phyloP scores from a whole-genome alignment of 1,284 basidiomycete genomes.

The Pseudozyma sp. region DNA sequence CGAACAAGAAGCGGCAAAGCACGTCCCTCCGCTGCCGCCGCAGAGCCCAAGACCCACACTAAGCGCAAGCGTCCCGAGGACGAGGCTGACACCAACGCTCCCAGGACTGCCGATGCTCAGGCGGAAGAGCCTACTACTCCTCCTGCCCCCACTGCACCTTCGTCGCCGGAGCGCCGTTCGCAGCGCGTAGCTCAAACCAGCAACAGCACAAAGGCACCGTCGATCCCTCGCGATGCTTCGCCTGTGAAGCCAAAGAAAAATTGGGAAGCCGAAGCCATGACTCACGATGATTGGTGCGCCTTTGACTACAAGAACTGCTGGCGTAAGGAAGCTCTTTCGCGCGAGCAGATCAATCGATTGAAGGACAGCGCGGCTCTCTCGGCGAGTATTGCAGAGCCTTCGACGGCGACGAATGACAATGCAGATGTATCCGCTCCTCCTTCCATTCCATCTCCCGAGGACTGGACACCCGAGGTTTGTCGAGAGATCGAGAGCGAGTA shows the following conservation, averaged over 20 bases:
- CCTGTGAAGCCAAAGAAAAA: slow-evolving; percentile 51
- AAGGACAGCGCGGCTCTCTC: not conserved
- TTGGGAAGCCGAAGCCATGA: slow-evolving; percentile 55
- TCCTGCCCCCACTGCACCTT: slow-evolving; percentile 14
- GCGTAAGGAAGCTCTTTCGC: slow-evolving; percentile 59
- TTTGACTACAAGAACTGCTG: slow-evolving; percentile 63
- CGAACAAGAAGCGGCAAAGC: slow-evolving; percentile 57
- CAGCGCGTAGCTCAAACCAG: slow-evolving; percentile 16
- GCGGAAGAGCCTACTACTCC: slow-evolving; percentile 17
- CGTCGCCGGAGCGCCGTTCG: slow-evolving; percentile 26
- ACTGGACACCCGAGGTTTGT: slow-evolving; percentile 73
- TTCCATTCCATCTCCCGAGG: slow-evolving; percentile 25
- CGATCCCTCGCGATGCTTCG: slow-evolving; percentile 32
- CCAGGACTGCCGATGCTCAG: slow-evolving; percentile 9
- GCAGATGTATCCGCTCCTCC: not conserved
- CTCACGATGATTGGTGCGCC: slow-evolving; percentile 56
- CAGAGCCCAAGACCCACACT: slow-evolving; percentile 11
- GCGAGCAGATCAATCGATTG: slow-evolving; percentile 25
- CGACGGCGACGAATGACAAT: not conserved
- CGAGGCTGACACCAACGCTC: slow-evolving; percentile 10
- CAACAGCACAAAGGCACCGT: slow-evolving; percentile 8
- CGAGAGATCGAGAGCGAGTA: slow-evolving; percentile 87
- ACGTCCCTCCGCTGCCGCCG: slow-evolving; percentile 10
- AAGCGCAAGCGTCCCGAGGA: slow-evolving; percentile 31
- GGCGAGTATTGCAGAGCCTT: not conserved